Conservation (phyloP, 495 filamentous ascomycete species). For the Parathielavia appendiculata region DNA sequence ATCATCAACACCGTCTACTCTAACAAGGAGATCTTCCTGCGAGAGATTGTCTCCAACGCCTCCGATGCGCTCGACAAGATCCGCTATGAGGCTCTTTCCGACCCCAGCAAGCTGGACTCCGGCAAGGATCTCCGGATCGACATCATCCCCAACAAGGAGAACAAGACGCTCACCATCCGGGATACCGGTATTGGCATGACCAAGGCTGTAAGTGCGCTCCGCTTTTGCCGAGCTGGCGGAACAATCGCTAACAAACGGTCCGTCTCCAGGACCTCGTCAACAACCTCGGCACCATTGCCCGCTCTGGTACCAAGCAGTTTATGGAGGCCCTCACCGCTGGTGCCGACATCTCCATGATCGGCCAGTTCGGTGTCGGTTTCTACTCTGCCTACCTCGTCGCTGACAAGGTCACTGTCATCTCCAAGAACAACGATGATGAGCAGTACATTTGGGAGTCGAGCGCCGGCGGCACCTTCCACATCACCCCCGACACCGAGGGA, state of each 20-base stretch:
- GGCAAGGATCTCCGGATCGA: slow-evolving; percentile 97
- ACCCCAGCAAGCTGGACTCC: slow-evolving; percentile 91
- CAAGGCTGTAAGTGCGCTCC: slow-evolving; percentile 76
- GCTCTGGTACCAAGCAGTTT: slow-evolving; percentile 99
- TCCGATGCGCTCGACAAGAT: slow-evolving; percentile 99
- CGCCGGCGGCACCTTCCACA: slow-evolving; percentile 95
- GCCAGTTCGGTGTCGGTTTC: slow-evolving; percentile 99
- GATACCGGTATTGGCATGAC: slow-evolving; percentile 99
- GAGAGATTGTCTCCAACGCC: slow-evolving; percentile 95
- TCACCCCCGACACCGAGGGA: slow-evolving; percentile 83
- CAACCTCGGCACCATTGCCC: slow-evolving; percentile 98
- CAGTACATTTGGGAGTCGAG: slow-evolving; percentile 99
- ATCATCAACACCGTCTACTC: slow-evolving; percentile 99
- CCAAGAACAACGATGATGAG: slow-evolving; percentile 99
- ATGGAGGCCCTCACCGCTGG: slow-evolving; percentile 98
- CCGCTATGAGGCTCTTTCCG: slow-evolving; percentile 94
- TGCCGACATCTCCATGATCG: slow-evolving; percentile 99
- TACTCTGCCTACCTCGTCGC: slow-evolving; percentile 99
- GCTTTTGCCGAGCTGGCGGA: background rate
- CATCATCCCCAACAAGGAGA: slow-evolving; percentile 93
- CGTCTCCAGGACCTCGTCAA: slow-evolving; percentile 81
- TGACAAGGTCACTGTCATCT: slow-evolving; percentile 89
- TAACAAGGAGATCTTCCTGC: slow-evolving; percentile 99
- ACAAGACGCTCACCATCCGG: slow-evolving; percentile 92
- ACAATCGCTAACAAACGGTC: slow-evolving; percentile 21